These are phyloP conservation scores for Hyaloscypha finlandica DNA, from an alignment of 495 filamentous ascomycete species.

Conservation along the genomic window DNA sequence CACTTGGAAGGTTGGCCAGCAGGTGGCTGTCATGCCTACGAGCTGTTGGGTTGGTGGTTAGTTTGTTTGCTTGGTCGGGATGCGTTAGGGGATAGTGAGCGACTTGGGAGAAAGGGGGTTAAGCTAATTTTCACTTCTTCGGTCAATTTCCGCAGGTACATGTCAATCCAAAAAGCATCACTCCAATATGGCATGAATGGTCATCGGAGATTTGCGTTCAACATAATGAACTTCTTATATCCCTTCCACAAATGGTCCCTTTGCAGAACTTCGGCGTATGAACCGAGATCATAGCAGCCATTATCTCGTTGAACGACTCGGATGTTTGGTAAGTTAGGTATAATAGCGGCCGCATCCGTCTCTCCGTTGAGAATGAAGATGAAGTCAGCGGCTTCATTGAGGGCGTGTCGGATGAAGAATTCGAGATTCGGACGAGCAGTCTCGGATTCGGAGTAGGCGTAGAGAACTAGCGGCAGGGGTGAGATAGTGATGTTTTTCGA, in stretches of 20 bases:
- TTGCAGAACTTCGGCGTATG: conserved; percentile 34
- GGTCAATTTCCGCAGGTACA: conserved; percentile 34
- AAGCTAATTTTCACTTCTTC: conserved; percentile 33
- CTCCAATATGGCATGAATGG: conserved; percentile 40
- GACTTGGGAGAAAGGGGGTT: neutral
- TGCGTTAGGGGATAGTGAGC: neutral
- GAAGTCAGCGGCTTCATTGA: conserved; percentile 40
- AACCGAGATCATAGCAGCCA: conserved; percentile 36
- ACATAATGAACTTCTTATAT: conserved; percentile 37
- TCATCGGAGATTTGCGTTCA: conserved; percentile 36
- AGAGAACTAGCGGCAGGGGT: conserved; percentile 22
- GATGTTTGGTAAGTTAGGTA: conserved; percentile 31
- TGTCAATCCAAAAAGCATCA: conserved; percentile 36
- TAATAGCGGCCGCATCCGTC: conserved; percentile 14
- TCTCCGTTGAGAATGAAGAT: conserved; percentile 42
- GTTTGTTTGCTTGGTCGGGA: neutral
- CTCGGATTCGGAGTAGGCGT: conserved; percentile 36
- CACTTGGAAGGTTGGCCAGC: conserved; percentile 35
- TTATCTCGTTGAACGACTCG: conserved; percentile 30
- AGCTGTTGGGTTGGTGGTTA: conserved; percentile 23
- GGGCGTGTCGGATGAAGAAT: conserved; percentile 37
- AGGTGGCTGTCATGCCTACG: conserved; percentile 40
- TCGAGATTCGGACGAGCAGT: conserved; percentile 33
- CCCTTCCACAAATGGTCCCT: conserved; percentile 24
- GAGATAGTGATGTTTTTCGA: neutral